These are phyloP conservation scores for Rubroshorea leprosula DNA, from an alignment of 345 rosid genomes.

Conservation along the genomic window DNA sequence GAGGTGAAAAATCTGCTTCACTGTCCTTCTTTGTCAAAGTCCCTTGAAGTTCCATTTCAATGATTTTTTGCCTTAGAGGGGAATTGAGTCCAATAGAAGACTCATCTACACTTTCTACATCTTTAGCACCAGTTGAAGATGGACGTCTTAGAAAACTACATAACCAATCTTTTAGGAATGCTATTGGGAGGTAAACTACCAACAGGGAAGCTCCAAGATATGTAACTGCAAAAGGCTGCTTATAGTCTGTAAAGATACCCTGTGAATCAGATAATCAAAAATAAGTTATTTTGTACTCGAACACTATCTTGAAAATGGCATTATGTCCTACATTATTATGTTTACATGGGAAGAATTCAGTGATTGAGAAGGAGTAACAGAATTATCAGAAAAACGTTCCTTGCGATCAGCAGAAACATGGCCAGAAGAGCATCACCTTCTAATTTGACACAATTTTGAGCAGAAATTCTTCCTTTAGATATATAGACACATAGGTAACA, in stretches of 20 bases:
- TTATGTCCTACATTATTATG: too few species aligned
- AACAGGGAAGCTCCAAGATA: slow-evolving; percentile 97
- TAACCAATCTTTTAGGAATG: slow-evolving; percentile 84
- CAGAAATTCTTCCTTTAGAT: not conserved
- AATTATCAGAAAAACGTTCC: not conserved
- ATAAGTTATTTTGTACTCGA: slow-evolving; percentile 5
- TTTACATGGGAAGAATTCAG: not conserved
- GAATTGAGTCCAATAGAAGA: slow-evolving; percentile 47
- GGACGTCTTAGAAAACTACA: slow-evolving; percentile 41
- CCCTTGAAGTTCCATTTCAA: slow-evolving; percentile 79
- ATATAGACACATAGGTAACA: too few species aligned
- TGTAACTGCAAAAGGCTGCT: slow-evolving; percentile 98
- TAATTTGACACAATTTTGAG: not conserved
- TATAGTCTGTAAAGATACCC: slow-evolving; percentile 88
- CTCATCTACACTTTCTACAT: slow-evolving; percentile 33
- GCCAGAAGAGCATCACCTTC: not conserved
- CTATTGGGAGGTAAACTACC: slow-evolving; percentile 95
- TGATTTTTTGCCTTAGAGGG: slow-evolving; percentile 49
- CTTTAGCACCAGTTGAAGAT: slow-evolving; percentile 48
- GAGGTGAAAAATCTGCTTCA: slow-evolving; percentile 48
- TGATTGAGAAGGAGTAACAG: not conserved
- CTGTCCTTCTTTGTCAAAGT: slow-evolving; percentile 69
- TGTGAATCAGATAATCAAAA: slow-evolving; percentile 23
- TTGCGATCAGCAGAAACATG: not conserved
- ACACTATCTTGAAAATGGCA: not conserved